Evolutionary conservation across 139 green algal species (phyloP).

Genomic region (Haematococcus lacustris): DNA sequence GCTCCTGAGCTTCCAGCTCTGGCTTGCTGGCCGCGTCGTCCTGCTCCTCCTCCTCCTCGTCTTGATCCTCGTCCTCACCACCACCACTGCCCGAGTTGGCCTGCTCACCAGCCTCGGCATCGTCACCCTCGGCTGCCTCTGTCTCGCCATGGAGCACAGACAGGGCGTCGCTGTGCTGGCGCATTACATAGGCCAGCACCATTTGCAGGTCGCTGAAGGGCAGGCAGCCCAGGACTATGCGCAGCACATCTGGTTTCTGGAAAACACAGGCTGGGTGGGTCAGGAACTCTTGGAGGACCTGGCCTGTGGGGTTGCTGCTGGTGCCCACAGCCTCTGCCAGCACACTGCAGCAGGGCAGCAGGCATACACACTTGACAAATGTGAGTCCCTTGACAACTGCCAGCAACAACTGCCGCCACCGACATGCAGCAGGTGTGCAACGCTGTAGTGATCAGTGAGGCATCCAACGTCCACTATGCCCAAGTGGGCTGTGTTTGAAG

Average conservation of each 20-base stretch:
- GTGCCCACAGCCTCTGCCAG: no score
- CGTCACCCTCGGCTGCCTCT: slow-evolving; percentile 1
- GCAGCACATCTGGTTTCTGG: slow-evolving; percentile 37
- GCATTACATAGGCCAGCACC: slow-evolving; percentile 40
- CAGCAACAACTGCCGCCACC: no score
- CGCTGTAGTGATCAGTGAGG: no score
- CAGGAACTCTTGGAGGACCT: slow-evolving; percentile 45
- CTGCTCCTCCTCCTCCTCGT: slow-evolving; percentile 25
- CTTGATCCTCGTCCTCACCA: slow-evolving; percentile 9
- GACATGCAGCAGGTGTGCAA: no score
- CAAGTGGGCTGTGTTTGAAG: not conserved
- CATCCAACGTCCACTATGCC: no score
- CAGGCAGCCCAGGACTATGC: slow-evolving; percentile 39
- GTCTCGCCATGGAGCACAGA: not conserved
- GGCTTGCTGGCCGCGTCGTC: not conserved
- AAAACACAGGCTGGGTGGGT: slow-evolving; percentile 30
- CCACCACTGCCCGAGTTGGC: not conserved
- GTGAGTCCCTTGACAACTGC: no score
- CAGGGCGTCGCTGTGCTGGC: slow-evolving; percentile 8
- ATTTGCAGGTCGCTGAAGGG: slow-evolving; percentile 38
- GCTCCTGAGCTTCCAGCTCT: not conserved
- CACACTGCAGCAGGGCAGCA: slow-evolving; percentile 1
- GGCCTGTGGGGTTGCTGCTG: no score
- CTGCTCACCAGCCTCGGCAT: not conserved
- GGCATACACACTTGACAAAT: no score